Percentiles rank a stretch among this genome's conserved stretches.
Evolutionary conservation across 352 stramenopile species (phyloP).

Genomic region (Labyrinthula sp.): DNA sequence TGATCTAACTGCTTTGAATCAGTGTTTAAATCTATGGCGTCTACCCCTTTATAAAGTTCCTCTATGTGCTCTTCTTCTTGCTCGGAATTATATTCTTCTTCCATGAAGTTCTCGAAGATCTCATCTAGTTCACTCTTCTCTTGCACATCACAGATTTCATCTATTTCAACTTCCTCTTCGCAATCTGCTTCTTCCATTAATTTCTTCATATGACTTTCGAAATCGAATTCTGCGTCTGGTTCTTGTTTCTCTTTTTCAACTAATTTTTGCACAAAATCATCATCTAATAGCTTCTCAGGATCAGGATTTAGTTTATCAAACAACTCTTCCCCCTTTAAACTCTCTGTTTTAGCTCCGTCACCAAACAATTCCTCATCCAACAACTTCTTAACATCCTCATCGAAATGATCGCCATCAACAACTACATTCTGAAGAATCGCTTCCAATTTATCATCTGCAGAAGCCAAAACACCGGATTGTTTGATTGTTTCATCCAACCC

Average conservation of each 20-base stretch:
- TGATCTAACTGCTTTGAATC: slow-evolving; percentile 37
- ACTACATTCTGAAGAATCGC: slow-evolving; percentile 25
- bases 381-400: slow-evolving; percentile 38
- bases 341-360: too few relatives aligned
- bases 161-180: slow-evolving; percentile 35
- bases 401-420: slow-evolving; percentile 46
- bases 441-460: slow-evolving; percentile 17
- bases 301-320: slow-evolving; percentile 17
- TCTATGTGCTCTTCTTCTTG: slow-evolving; percentile 59
- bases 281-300: slow-evolving; percentile 41
- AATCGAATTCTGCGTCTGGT: slow-evolving; percentile 51
- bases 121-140: slow-evolving; percentile 35
- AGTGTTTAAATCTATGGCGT: slow-evolving; percentile 39
- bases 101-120: slow-evolving; percentile 47
- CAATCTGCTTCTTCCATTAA: slow-evolving; percentile 58
- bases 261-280: slow-evolving; percentile 65
- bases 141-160: slow-evolving; percentile 24
- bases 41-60: slow-evolving; percentile 35
- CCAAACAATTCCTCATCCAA: slow-evolving; percentile 55
- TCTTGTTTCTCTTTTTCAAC: slow-evolving; percentile 36
- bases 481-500: neutral
- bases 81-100: slow-evolving; percentile 50
- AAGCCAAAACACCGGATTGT: neutral
- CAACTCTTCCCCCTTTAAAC: slow-evolving; percentile 27
- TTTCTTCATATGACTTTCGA: slow-evolving; percentile 69